Evolutionary conservation across 2,329 filamentous ascomycete genomes (phyloP), one percentile per base, ranked within the genome.

Genomic region (Onygena corvina): DNA sequence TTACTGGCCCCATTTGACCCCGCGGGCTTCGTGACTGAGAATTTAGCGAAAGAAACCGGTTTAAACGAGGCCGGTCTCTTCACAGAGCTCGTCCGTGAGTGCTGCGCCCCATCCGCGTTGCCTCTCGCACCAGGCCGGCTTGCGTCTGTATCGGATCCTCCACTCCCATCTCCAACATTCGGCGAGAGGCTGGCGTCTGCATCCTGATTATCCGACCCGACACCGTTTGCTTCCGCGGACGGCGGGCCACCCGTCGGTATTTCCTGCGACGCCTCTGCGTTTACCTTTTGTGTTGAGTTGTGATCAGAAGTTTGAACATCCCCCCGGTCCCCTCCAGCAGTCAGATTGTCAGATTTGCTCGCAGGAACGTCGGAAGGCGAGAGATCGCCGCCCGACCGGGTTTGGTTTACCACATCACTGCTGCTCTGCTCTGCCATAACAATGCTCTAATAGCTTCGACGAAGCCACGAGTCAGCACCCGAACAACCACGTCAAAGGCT

Each of bases 341-440:
- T 62, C 61, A 59, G 59, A 58, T 71, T 68, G 67, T 70, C 71
- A 68, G 72, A 71, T 69, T 70, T 74, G 72, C 71, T 74, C 73
- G 76, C 76, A 80, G 74, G 72, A 70, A 72, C 76, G 77, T 79
- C 78, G 76, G 77, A 77, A 71, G 76, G 74, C 73, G 73, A 73
- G 65, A 68, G 65, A 65, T 73, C 76, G 74, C 76, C 76, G 71
- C 77, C 73, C 77, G 78, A 81, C 79, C 74, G 72, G 72, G 76
- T 73, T 75, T 79, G 73, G 72, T 79, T 79, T 80, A 81, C 78
- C 79, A 80, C 79, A 82, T 82, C 75, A 70, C 79, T 77, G 75
- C 71, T 73, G 65, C 70, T 76, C 76, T 78, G 75, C 77, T 81
- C 78, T 80, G 79, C 79, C 79, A 82, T 82, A 80, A 81, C 79